Base-by-base conservation (phyloP, 2,329 filamentous ascomycete species). In the Ophiostoma populinum region DNA sequence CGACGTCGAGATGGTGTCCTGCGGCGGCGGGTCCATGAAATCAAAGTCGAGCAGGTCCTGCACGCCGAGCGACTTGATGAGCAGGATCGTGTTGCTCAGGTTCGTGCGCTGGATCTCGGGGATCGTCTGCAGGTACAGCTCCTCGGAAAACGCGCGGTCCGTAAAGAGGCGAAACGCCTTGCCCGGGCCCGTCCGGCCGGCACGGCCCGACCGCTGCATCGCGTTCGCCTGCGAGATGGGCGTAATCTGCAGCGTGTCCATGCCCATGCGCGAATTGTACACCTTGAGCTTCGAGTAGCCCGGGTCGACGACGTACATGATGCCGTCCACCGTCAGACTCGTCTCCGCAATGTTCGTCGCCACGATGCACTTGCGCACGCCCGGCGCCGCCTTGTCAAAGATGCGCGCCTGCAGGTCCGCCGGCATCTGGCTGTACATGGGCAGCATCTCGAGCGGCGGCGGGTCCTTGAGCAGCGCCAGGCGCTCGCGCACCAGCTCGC, bases 381-480 rank as follows among this genome's bases (percentile, higher is more conserved):
- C 90, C 0, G 86, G 79, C 3, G 81, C 65, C 3, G 92, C 90
- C 44, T 77, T 74, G 50, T 98, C 87, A 48, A 98, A 98, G 44
- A 98, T 98, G 56, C 92, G 95, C 40, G 90, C 83, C 55, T 98
- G 92, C 24, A 98, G 62, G 54, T 98, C 92, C 22, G 90, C 90
- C 3, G 90, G 92, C 90, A 98, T 94, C 55, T 98, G 90, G 65
- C 85, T 94, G 70, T 98, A 98, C 37, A 98, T 95, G 0, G 92
- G 92, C 19, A 98, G 58, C 36, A 98, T 92, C 51, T 81, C 87
- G 39, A 98, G 70, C 51, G 93, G 87, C 2, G 90, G 86, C 1
- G 90, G 87, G 48, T 98, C 86, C 43, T 94, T 95, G 21, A 98
- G 67, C 20, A 87, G 70, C 43, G 82, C 78, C 12, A 98, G 63